phyloP scores from a whole-genome alignment of 2,329 filamentous ascomycete genomes.

The Pseudocercospora macadamiae region DNA sequence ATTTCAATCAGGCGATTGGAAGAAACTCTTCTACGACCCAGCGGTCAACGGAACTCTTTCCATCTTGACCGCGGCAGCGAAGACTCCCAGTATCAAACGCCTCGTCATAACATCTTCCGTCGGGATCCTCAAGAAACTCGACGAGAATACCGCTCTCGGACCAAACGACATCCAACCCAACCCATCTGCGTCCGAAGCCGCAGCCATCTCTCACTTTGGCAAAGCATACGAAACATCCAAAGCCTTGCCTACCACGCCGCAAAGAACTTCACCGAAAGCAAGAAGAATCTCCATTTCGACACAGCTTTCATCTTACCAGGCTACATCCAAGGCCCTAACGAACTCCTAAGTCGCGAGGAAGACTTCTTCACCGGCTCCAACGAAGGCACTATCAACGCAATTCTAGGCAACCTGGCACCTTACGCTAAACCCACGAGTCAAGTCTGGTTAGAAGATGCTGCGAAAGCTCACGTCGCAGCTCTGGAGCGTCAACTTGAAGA shows the following conservation, averaged over 20 bases:
- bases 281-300: slow-evolving; percentile 30
- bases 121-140: slow-evolving; percentile 24
- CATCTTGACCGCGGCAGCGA: slow-evolving; percentile 32
- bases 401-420: background rate
- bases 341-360: background rate
- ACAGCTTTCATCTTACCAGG: slow-evolving; percentile 34
- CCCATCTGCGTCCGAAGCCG: background rate
- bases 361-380: background rate
- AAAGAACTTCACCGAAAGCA: slow-evolving; percentile 24
- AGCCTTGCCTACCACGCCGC: slow-evolving; percentile 36
- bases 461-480: background rate
- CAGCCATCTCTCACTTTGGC: background rate
- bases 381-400: background rate
- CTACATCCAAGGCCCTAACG: slow-evolving; percentile 5
- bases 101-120: slow-evolving; percentile 35
- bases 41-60: slow-evolving; percentile 33
- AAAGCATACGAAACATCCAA: slow-evolving; percentile 18
- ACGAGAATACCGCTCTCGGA: background rate
- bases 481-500: background rate
- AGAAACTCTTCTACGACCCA: slow-evolving; percentile 32
- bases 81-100: slow-evolving; percentile 31
- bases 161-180: background rate
- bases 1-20: slow-evolving; percentile 13
- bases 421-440: background rate
- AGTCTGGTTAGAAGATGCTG: background rate